These are phyloP conservation scores for Solanum bukasovii DNA, from an alignment of 257 asterid genomes.

Conservation along the genomic window DNA sequence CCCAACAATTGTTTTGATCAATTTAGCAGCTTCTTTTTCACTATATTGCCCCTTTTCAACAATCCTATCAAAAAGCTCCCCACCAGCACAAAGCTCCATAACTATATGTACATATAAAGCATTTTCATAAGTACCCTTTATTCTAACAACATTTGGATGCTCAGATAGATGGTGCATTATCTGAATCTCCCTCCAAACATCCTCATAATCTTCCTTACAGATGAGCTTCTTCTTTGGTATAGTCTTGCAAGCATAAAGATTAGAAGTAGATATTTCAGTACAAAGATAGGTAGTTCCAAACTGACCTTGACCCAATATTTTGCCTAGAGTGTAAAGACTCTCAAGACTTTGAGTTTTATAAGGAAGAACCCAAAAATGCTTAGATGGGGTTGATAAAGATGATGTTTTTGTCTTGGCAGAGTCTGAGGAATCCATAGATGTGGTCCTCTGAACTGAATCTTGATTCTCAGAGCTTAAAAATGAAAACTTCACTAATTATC, in stretches of 20 bases:
- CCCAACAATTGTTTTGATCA: conserved; percentile 67
- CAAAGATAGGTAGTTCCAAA: conserved; percentile 54
- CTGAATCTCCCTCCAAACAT: conserved; percentile 73
- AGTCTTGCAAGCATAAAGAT: conserved; percentile 51
- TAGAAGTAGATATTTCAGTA: conserved; percentile 42
- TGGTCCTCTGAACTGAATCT: conserved; percentile 2
- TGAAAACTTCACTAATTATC: not conserved
- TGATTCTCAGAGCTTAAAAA: not conserved
- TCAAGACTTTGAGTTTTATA: conserved; percentile 39
- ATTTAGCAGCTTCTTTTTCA: conserved; percentile 68
- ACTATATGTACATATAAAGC: conserved; percentile 58
- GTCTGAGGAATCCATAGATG: not conserved
- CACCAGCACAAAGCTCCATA: conserved; percentile 85
- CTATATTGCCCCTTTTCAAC: conserved; percentile 77
- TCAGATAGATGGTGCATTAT: conserved; percentile 67
- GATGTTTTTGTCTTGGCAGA: conserved; percentile 27
- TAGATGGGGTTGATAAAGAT: conserved; percentile 20
- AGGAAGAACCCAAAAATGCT: conserved; percentile 39
- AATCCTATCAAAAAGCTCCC: conserved; percentile 85
- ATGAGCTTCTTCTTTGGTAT: conserved; percentile 56
- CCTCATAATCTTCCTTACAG: conserved; percentile 52
- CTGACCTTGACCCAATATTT: conserved; percentile 62
- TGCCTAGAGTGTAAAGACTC: conserved; percentile 37
- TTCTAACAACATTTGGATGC: conserved; percentile 72
- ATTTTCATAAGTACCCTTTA: conserved; percentile 74